Evolutionary conservation across 2,329 filamentous ascomycete genomes (phyloP).

Genomic region (Fusarium sp.): DNA sequence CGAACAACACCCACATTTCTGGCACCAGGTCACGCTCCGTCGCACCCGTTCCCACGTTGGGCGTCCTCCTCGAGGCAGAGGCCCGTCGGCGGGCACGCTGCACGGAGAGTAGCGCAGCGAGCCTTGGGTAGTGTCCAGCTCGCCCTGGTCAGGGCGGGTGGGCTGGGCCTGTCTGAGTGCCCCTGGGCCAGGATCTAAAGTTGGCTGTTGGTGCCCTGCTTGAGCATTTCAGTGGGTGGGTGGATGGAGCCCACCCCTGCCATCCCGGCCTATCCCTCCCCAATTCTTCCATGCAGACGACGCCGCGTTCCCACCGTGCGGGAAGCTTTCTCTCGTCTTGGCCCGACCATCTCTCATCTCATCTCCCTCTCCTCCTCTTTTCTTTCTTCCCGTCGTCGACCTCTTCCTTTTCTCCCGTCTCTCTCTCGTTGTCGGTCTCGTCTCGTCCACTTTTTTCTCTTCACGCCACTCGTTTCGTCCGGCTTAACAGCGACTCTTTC

Average conservation of each 20-base stretch:
- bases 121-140: background rate
- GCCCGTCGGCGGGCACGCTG: no score
- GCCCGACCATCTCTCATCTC: conserved; percentile 46
- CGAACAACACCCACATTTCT: conserved; percentile 31
- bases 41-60: conserved; percentile 32
- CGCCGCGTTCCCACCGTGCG: conserved; percentile 45
- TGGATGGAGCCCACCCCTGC: conserved; percentile 32
- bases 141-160: background rate
- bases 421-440: conserved; percentile 48
- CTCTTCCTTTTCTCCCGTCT: no score
- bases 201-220: conserved; percentile 41
- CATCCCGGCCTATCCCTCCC: conserved; percentile 21
- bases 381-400: conserved; percentile 46
- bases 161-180: conserved; percentile 35
- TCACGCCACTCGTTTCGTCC: conserved; percentile 58
- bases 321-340: conserved; percentile 45
- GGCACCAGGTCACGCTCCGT: conserved; percentile 28
- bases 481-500: conserved; percentile 50
- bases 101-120: no score
- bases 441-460: conserved; percentile 53
- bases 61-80: conserved; percentile 10
- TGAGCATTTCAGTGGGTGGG: conserved; percentile 32
- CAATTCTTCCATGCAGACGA: conserved; percentile 34
- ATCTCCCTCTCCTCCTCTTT: conserved; percentile 45
- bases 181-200: conserved; percentile 35